Conservation (phyloP, 75 land plant species). For the Pinus taeda region DNA sequence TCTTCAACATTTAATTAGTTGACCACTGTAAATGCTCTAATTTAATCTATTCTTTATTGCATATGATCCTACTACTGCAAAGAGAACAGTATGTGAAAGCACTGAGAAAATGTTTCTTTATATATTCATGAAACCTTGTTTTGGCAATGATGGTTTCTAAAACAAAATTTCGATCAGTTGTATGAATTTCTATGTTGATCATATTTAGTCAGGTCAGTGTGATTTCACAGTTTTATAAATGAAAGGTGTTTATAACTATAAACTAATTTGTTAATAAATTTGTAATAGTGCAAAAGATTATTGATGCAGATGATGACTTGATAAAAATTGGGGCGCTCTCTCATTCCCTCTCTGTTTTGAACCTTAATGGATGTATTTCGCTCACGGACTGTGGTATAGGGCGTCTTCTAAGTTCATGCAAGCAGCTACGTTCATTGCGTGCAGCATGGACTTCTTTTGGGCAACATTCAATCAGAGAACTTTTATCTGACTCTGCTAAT, state of each 20-base stretch:
- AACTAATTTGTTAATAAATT: neutral
- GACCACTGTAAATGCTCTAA: too few species aligned
- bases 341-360: conserved; percentile 23
- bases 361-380: conserved; percentile 38
- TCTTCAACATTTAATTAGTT: neutral
- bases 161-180: neutral
- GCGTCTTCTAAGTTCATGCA: conserved; percentile 19
- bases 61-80: neutral
- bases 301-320: conserved; percentile 42
- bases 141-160: neutral
- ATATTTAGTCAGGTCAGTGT: neutral
- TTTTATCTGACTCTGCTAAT: conserved; percentile 15
- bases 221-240: neutral
- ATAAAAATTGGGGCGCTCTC: conserved; percentile 18
- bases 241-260: neutral
- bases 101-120: neutral
- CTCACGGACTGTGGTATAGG: conserved; percentile 45
- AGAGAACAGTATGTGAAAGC: neutral
- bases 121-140: neutral
- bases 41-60: neutral
- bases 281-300: neutral
- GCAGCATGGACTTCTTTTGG: conserved; percentile 50
- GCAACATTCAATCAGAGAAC: conserved; percentile 28
- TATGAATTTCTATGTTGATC: neutral
- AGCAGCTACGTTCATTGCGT: conserved; percentile 27